A percentile compares a stretch with the other conserved stretches of the same genome.
These are phyloP conservation scores for Teunomyces aglyptinius DNA, from an alignment of 805 yeast species.

Conservation along the genomic window DNA sequence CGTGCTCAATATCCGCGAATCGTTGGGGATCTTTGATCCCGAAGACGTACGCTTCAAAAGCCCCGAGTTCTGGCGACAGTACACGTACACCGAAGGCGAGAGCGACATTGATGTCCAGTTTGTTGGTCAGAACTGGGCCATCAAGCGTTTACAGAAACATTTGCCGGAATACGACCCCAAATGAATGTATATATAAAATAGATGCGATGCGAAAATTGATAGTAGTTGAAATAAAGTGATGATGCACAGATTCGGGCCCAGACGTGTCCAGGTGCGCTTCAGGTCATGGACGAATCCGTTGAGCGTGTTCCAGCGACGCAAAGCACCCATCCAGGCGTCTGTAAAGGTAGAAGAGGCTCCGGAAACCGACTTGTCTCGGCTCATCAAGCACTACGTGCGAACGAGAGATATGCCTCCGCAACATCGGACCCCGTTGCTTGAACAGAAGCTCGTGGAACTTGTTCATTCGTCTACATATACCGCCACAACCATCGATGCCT, in stretches of 20 bases:
- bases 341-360: neutral
- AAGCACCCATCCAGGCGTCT: neutral
- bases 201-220: neutral
- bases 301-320: slow-evolving; percentile 11
- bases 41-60: slow-evolving; percentile 70
- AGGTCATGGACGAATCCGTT: slow-evolving; percentile 17
- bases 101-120: slow-evolving; percentile 69
- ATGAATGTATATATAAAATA: neutral
- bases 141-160: slow-evolving; percentile 62
- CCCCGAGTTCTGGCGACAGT: slow-evolving; percentile 74
- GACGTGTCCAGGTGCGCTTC: slow-evolving; percentile 1
- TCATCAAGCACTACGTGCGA: slow-evolving; percentile 26
- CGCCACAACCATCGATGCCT: slow-evolving; percentile 13
- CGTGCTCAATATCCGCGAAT: slow-evolving; percentile 48
- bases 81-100: slow-evolving; percentile 61
- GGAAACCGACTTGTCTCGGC: slow-evolving; percentile 7
- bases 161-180: slow-evolving; percentile 16
- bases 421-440: slow-evolving; percentile 17
- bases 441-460: slow-evolving; percentile 17
- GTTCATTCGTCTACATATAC: slow-evolving; percentile 10
- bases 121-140: slow-evolving; percentile 82
- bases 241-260: neutral
- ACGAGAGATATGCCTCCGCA: slow-evolving; percentile 24
- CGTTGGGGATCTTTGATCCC: slow-evolving; percentile 42
- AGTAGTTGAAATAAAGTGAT: neutral